Conservation (phyloP, 108 stramenopile genomes). For the Skeletonema menzelii region DNA sequence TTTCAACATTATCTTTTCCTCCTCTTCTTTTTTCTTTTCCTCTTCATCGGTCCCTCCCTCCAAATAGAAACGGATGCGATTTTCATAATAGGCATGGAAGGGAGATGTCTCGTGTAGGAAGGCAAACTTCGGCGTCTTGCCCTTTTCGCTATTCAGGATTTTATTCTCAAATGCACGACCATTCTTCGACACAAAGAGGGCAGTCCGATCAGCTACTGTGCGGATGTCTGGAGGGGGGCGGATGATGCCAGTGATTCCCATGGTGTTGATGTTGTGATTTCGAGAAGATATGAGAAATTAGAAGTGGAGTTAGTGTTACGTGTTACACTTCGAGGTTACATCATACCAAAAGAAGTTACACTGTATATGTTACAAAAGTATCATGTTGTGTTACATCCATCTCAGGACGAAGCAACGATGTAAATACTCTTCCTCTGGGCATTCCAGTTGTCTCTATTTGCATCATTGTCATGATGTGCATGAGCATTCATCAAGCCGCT, state of each 20-base stretch:
- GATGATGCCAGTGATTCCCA: conserved; percentile 86
- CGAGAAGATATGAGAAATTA: background rate
- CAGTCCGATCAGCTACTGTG: conserved; percentile 95
- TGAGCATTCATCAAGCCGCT: conserved; percentile 34
- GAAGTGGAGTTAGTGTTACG: too few species aligned
- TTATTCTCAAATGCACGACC: conserved; percentile 92
- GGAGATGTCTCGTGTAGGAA: conserved; percentile 91
- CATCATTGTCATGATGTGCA: conserved; percentile 40
- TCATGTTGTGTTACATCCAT: too few species aligned
- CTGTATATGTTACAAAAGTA: too few species aligned
- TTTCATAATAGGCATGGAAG: conserved; percentile 98
- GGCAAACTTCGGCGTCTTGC: conserved; percentile 96
- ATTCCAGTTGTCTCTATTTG: conserved; percentile 60
- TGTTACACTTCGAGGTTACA: too few species aligned
- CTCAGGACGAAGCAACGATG: conserved; percentile 37
- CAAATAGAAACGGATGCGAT: conserved; percentile 77
- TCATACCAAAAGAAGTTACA: too few species aligned
- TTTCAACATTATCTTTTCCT: conserved; percentile 27
- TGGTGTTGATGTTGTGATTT: conserved; percentile 25
- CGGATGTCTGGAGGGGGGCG: conserved; percentile 97
- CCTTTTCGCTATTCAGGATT: conserved; percentile 77
- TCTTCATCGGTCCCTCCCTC: conserved; percentile 75
- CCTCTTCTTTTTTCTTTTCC: conserved; percentile 57
- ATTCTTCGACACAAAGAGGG: conserved; percentile 96
- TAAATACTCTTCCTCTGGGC: conserved; percentile 57